A percentile compares a stretch with the other conserved stretches of the same genome.
These are phyloP conservation scores for Notholithocarpus densiflorus DNA, from an alignment of 306 rosid genomes.

Conservation along the genomic window DNA sequence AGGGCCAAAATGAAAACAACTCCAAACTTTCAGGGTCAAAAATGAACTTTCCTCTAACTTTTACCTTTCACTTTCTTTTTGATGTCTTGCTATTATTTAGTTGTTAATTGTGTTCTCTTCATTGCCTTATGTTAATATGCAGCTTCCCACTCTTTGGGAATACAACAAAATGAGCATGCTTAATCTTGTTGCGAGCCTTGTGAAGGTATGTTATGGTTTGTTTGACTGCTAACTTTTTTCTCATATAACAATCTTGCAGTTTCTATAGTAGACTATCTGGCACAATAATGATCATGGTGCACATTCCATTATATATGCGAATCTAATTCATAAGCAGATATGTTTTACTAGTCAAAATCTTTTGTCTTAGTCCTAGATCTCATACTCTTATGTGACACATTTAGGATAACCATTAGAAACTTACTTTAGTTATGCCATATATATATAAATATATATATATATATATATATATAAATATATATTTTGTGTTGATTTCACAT, in stretches of 20 bases:
- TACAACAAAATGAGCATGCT: conserved; percentile 94
- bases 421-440: background rate
- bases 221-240: conserved; percentile 13
- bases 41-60: background rate
- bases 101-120: conserved; percentile 13
- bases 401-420: background rate
- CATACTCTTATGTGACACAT: background rate
- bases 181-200: conserved; percentile 76
- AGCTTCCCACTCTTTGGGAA: conserved; percentile 81
- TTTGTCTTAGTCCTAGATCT: background rate
- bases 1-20: too few species aligned
- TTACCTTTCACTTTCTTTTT: background rate
- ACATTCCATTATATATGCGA: background rate
- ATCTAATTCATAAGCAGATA: background rate
- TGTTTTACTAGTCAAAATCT: background rate
- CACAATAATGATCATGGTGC: background rate
- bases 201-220: conserved; percentile 52
- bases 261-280: background rate
- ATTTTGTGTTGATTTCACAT: background rate
- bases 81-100: background rate
- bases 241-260: conserved; percentile 2
- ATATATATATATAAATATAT: too few species aligned
- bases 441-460: background rate
- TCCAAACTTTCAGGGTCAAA: too few species aligned
- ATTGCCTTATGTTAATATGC: conserved; percentile 35